Base-by-base conservation (phyloP, 208 protist species). In the Strigomonas galati region DNA sequence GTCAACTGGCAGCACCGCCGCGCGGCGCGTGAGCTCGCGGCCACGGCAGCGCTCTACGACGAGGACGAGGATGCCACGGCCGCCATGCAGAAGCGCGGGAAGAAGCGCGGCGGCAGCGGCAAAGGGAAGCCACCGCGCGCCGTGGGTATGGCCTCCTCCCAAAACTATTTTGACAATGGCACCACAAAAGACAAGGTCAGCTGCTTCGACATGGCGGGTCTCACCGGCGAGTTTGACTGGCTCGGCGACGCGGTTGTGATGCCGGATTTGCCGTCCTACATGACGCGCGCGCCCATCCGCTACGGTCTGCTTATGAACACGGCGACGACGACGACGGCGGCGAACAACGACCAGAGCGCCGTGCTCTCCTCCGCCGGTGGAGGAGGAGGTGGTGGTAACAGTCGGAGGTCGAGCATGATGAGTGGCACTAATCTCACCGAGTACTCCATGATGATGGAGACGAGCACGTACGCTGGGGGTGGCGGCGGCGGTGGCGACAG, bases 1-100 rank as follows among this genome's bases (percentile, higher is more conserved):
- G 19, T 43, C 17, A 62, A 62, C 35, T 62, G 58, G 58, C 58
- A 51, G 37, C 58, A 62, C 58, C 58, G 44, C 58, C 58, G 28
- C 58, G 19, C 58, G 12, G 28, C 58, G 30, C 7, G 58, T 2
- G 40, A 46, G 40, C 31, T 30, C 37, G 19, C 58, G 1, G 28
- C 58, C 14, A 43, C 35, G 21, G 17, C 37, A 37, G 23, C 37
- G n/a, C 58, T 31, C 23, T 40, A 62, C 31, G 19, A n/a, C 58
- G 58, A 27, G 32, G 58, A 49, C 9, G 37, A n/a, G 32, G 27
- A 46, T n/a, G 15, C 58, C 23, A n/a, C 19, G 26, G 58, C 35
- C 40, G 58, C 58, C 9, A 19, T 19, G 40, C 6, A 46, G 40
- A 46, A 7, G 28, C 37, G 24, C 15, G 30, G 31, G 56, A 24